phyloP scores from a whole-genome alignment of 192 early-diverging fungal species.

The Podila verticillata region DNA sequence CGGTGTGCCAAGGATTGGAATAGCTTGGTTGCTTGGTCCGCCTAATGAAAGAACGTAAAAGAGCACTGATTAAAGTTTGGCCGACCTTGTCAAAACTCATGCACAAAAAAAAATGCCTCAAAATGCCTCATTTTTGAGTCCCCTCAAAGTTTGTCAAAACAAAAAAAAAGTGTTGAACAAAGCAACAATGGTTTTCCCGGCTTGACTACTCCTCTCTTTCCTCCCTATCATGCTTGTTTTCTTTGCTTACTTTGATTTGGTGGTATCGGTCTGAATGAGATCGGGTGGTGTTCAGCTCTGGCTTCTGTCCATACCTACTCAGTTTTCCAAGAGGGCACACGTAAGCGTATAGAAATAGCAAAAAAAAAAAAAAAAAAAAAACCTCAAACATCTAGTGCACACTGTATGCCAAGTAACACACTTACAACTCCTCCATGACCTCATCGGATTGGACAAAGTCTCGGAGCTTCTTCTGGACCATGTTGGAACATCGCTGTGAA shows the following conservation, averaged over 20 bases:
- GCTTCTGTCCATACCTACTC: constrained; percentile 28
- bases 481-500: constrained; percentile 29
- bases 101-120: not conserved
- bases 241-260: constrained; percentile 36
- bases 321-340: not conserved
- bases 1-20: constrained; percentile 51
- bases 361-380: not conserved
- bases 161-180: no score
- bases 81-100: not conserved
- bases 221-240: not conserved
- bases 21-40: constrained; percentile 42
- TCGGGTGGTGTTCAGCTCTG: constrained; percentile 18
- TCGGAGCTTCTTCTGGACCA: constrained; percentile 34
- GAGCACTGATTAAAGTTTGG: no score
- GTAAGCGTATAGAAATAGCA: not conserved
- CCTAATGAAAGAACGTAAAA: constrained; percentile 10
- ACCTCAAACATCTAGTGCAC: no score
- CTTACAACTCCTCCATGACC: constrained; percentile 49
- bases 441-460: constrained; percentile 46
- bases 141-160: not conserved
- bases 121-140: not conserved
- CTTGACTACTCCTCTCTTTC: not conserved
- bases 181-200: not conserved
- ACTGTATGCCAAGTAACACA: not conserved
- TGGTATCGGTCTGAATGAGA: constrained; percentile 44